These are phyloP conservation scores for Rhizopus stolonifer DNA, from an alignment of 371 early-diverging fungal genomes.

Conservation along the genomic window DNA sequence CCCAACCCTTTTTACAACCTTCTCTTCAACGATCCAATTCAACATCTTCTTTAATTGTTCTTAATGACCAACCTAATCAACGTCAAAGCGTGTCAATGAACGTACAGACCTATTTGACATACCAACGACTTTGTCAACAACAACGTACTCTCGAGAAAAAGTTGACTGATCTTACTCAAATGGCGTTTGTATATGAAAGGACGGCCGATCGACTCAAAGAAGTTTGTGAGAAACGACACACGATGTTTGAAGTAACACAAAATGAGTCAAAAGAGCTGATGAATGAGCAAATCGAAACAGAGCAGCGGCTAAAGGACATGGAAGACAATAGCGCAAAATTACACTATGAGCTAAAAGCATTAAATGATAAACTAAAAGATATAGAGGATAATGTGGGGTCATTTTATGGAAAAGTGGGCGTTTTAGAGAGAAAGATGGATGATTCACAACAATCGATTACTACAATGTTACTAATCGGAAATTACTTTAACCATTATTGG, in stretches of 20 bases:
- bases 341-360: slow-evolving; percentile 45
- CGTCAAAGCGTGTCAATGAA: slow-evolving; percentile 32
- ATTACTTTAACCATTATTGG: slow-evolving; percentile 52
- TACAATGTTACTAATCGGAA: slow-evolving; percentile 49
- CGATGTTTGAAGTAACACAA: slow-evolving; percentile 34
- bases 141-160: slow-evolving; percentile 26
- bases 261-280: slow-evolving; percentile 21
- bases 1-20: background rate
- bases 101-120: slow-evolving; percentile 36
- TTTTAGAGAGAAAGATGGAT: slow-evolving; percentile 47
- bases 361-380: slow-evolving; percentile 47
- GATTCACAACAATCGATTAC: slow-evolving; percentile 47
- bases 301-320: slow-evolving; percentile 31
- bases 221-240: slow-evolving; percentile 27
- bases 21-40: slow-evolving; percentile 12
- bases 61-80: slow-evolving; percentile 7
- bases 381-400: slow-evolving; percentile 45
- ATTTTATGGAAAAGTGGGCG: slow-evolving; percentile 42
- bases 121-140: slow-evolving; percentile 37
- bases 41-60: slow-evolving; percentile 3
- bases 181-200: slow-evolving; percentile 33
- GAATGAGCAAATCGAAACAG: slow-evolving; percentile 36
- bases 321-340: slow-evolving; percentile 47
- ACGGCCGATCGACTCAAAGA: slow-evolving; percentile 30
- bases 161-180: slow-evolving; percentile 21